phyloP scores from a whole-genome alignment of 2,329 filamentous ascomycete genomes.

The Exophiala xenobiotica region DNA sequence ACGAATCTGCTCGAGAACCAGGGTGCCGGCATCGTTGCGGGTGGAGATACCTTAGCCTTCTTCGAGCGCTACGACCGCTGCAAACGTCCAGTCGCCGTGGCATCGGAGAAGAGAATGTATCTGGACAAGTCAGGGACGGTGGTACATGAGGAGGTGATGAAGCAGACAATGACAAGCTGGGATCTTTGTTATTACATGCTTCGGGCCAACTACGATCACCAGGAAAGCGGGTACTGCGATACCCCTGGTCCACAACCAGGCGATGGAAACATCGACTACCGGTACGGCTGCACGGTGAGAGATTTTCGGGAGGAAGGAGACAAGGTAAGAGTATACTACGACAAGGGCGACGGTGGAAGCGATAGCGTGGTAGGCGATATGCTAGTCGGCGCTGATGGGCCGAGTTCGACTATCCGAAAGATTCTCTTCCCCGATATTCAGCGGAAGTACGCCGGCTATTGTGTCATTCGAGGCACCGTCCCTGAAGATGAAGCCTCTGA shows the following conservation, averaged over 20 bases:
- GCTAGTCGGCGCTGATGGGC: conserved; percentile 30
- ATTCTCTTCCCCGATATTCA: conserved; percentile 22
- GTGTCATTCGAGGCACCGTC: conserved; percentile 45
- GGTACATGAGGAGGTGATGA: conserved; percentile 21
- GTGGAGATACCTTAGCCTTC: conserved; percentile 22
- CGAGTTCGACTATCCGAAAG: conserved; percentile 27
- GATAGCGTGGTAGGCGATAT: conserved; percentile 23
- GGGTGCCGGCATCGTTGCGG: conserved; percentile 28
- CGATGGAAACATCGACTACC: conserved; percentile 21
- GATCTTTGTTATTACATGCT: conserved; percentile 29
- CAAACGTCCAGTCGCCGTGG: conserved; percentile 24
- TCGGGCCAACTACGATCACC: conserved; percentile 30
- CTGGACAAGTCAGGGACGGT: conserved; percentile 18
- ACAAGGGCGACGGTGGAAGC: conserved; percentile 11
- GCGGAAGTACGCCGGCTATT: conserved; percentile 39
- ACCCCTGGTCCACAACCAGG: conserved; percentile 20
- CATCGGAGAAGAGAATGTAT: conserved; percentile 23
- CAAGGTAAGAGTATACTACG: conserved; percentile 25
- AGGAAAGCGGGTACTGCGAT: conserved; percentile 20
- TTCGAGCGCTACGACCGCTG: conserved; percentile 27
- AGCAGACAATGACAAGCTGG: conserved; percentile 30
- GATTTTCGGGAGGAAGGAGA: conserved; percentile 19
- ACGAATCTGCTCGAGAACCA: conserved; percentile 27
- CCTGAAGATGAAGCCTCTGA: conserved; percentile 41
- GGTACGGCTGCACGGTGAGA: conserved; percentile 23